Base-by-base conservation (phyloP, 2,329 filamentous ascomycete genomes). In the Aspergillus tubingensis region DNA sequence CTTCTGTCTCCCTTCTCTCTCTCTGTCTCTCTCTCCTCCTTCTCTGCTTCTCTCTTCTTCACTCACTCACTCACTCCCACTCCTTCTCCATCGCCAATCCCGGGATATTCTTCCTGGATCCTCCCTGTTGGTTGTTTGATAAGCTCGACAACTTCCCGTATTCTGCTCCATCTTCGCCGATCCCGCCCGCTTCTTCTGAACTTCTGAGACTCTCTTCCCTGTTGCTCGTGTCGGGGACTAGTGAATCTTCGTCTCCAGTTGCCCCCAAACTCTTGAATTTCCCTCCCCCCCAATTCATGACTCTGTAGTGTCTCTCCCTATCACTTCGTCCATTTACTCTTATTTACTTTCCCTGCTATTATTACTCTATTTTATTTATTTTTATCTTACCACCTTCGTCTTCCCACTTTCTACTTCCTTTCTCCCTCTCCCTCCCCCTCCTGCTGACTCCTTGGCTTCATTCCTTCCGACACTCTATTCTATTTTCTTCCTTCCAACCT, bases 41-140 rank as follows among this genome's bases (percentile, higher is more conserved):
- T 10, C 8, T 8, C 10, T 8, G 2, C 44, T 38, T 25, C 32
- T 58, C 27, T 10, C 27, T 30, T 30, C 8, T 8, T 10, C 27
- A 5, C 17, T 30, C 27, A 5, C 17, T 30, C 27, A 5, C 10
- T 5, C 30, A 2, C 30, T 65, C 30, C 10, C 25, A 19, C 13
- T 57, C 57, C 58, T 51, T 21, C 55, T 61, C 39, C 17, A n/a
- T 43, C 39, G 8, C 17, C n/a, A n/a, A 43, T 44, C 17, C 41
- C 41, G 32, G 32, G 32, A 36, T 36, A 36, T 36, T 13, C 32
- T 36, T 66, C 57, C 30, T n/a, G 23, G n/a, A 21, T 43, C 5
- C 48, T 30, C 62, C 44, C 23, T 47, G 58, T 39, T 51, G 32
- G 32, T 47, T 47, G 39, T 57, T 60, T 57, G 57, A 60, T 60